phyloP scores from a whole-genome alignment of 2,329 filamentous ascomycete genomes.

The Colletotrichum camelliae region DNA sequence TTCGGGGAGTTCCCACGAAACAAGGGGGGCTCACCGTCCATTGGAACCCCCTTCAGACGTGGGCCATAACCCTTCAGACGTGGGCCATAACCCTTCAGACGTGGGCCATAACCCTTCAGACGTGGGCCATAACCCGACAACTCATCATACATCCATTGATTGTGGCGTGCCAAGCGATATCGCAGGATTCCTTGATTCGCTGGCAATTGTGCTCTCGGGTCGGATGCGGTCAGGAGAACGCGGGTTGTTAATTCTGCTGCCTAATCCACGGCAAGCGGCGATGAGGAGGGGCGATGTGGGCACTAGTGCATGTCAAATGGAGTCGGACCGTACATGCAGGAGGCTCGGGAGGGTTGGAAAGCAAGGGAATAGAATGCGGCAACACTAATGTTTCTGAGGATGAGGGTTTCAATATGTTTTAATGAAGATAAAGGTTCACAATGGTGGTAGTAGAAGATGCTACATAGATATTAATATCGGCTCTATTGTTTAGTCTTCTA shows the following conservation, averaged over 20 bases:
- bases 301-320: not conserved
- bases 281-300: not conserved
- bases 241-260: slow-evolving; percentile 11
- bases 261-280: not conserved
- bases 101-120: too few species aligned
- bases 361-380: not conserved
- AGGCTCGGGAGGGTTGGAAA: not conserved
- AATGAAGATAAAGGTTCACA: not conserved
- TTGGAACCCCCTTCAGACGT: not conserved
- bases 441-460: not conserved
- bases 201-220: not conserved
- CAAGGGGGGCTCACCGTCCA: not conserved
- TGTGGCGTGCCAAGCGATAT: not conserved
- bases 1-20: not conserved
- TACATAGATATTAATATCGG: not conserved
- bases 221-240: not conserved
- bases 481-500: not conserved
- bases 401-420: not conserved
- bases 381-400: not conserved
- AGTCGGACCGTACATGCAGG: not conserved
- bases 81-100: too few species aligned
- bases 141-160: not conserved
- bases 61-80: too few species aligned
- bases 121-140: not conserved
- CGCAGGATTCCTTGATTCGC: not conserved